A percentile compares a stretch with the other conserved stretches of the same genome.
Evolutionary conservation across 2,329 filamentous ascomycete species (phyloP).

Genomic region (Fusarium abutilonis): DNA sequence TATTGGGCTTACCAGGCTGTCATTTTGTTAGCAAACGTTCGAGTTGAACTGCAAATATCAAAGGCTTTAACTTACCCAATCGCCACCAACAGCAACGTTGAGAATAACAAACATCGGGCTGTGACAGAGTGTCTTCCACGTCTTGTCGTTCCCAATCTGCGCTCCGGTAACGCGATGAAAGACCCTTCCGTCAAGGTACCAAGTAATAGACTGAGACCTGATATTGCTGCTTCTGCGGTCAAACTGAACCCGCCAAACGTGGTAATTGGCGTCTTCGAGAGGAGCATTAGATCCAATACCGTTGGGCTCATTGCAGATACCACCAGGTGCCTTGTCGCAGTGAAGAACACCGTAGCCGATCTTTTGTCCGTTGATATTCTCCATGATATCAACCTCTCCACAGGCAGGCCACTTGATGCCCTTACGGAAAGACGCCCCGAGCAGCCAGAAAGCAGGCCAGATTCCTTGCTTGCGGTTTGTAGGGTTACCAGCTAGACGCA

Average conservation of each 20-base stretch:
- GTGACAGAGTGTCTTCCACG: constrained; percentile 63
- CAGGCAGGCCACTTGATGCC: constrained; percentile 62
- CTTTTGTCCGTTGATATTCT: constrained; percentile 62
- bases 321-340: constrained; percentile 58
- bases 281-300: constrained; percentile 52
- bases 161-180: constrained; percentile 58
- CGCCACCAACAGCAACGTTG: constrained; percentile 65
- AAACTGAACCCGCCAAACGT: constrained; percentile 61
- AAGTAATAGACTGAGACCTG: constrained; percentile 61
- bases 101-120: constrained; percentile 62
- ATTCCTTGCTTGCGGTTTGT: constrained; percentile 60
- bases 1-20: constrained; percentile 61
- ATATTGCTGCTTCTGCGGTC: constrained; percentile 59
- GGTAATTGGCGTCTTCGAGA: constrained; percentile 56
- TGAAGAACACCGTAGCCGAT: constrained; percentile 62
- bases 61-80: constrained; percentile 55
- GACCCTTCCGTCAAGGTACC: constrained; percentile 58
- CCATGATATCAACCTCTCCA: constrained; percentile 68
- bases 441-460: constrained; percentile 69
- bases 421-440: constrained; percentile 60
- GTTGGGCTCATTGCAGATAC: constrained; percentile 62
- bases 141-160: constrained; percentile 55
- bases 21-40: constrained; percentile 6
- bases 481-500: constrained; percentile 59
- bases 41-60: rapidly evolving